Conservation (phyloP, 257 asterid species). For the Hygrophila difformis region DNA sequence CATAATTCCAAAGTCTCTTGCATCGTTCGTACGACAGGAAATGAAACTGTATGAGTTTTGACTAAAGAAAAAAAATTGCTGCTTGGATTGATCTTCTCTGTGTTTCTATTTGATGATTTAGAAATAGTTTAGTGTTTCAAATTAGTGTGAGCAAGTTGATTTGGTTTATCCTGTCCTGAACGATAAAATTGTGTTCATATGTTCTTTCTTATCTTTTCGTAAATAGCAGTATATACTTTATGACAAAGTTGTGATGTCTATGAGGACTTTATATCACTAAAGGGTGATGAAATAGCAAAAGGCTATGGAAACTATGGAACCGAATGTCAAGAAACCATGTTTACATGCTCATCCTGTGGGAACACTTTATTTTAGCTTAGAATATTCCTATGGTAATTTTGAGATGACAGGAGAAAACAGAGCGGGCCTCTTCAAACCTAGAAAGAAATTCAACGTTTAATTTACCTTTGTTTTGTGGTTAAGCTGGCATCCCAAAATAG, state of each 20-base stretch:
- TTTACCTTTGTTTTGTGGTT: slow-evolving; percentile 3
- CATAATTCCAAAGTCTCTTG: no score
- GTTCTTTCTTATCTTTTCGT: slow-evolving; percentile 22
- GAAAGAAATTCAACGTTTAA: slow-evolving; percentile 7
- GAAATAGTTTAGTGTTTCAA: slow-evolving; percentile 14
- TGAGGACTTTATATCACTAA: slow-evolving; percentile 35
- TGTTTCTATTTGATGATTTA: slow-evolving; percentile 3
- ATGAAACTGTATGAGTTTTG: neutral
- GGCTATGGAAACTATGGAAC: slow-evolving; percentile 22
- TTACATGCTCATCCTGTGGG: slow-evolving; percentile 19
- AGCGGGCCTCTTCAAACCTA: slow-evolving; percentile 14
- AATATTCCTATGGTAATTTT: slow-evolving; percentile 28
- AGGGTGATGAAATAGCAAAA: slow-evolving; percentile 22
- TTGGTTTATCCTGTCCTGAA: slow-evolving; percentile 8
- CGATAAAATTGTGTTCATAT: slow-evolving; percentile 16
- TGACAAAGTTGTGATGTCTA: slow-evolving; percentile 24
- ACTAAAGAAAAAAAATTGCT: neutral
- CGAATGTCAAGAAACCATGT: slow-evolving; percentile 34
- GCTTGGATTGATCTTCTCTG: slow-evolving; percentile 1
- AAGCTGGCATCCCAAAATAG: slow-evolving; percentile 11
- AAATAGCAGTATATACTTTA: slow-evolving; percentile 31
- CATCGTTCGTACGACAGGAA: no score
- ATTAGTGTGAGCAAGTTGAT: slow-evolving; percentile 16
- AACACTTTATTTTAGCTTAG: slow-evolving; percentile 23
- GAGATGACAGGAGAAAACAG: slow-evolving; percentile 24